Base-by-base conservation (phyloP, 1,139 yeast species). In the Protomyces lactucae-debilis region DNA sequence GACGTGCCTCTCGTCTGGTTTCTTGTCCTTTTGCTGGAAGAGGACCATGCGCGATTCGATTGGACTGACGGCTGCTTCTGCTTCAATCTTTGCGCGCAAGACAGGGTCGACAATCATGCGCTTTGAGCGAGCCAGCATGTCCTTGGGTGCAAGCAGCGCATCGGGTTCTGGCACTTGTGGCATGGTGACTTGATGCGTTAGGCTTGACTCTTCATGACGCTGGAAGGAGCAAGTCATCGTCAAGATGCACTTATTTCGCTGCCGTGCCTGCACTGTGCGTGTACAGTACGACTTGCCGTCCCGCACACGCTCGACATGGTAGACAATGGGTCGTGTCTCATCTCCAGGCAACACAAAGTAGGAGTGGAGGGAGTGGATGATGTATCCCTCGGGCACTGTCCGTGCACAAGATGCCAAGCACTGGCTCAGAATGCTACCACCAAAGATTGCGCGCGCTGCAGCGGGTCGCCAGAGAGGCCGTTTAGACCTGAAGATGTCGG, bases 391-490 rank as follows among this genome's bases (percentile, higher is more conserved):
- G 18, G 66, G 65, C 4, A 76, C 76, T 0, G 83, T 79, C 56
- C 77, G 81, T 48, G 85, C 77, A 1, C 88, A 87, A 1, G 91
- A 92, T 67, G 83, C 74, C 8, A 87, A 75, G 0, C 92, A 78
- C 72, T 88, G 95, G 0, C 90, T 88, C 54, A 87, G 85, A 64
- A 86, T 79, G 51, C 87, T 84, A 2, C 96, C 96, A 52, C 95
- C 96, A 76, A 86, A 88, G 1, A 87, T 84, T 0, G 92, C 93
- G 53, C 88, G 76, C 1, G 89, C 89, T 0, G 83, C 82, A 1
- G 77, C 75, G 2, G 85, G 84, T 6, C 81, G 77, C 67, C 74
- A 75, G 6, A 77, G 70, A 36, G 71, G 72, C 6, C 76, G 74
- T 0, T 69, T 70, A 56, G 75, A 76, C 23, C 72, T 69, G 66